A percentile compares a stretch with the other conserved stretches of the same genome.
phyloP scores from a whole-genome alignment of 352 stramenopile genomes.

The Blastocystis sp. region DNA sequence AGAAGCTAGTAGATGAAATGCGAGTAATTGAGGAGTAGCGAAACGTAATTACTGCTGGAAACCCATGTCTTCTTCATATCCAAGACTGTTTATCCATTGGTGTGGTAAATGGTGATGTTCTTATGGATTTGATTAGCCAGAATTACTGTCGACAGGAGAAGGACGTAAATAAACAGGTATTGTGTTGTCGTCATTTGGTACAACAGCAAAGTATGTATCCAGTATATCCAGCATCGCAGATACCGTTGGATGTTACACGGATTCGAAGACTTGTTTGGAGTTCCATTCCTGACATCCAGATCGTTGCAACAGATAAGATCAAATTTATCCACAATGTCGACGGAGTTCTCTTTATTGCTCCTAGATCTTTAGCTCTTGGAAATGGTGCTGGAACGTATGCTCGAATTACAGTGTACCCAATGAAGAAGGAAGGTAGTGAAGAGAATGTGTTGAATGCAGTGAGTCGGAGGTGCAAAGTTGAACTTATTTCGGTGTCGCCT shows the following conservation, averaged over 20 bases:
- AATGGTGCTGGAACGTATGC: slow-evolving; percentile 45
- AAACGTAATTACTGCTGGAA: not conserved
- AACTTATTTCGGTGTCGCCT: slow-evolving; percentile 13
- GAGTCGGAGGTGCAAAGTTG: slow-evolving; percentile 23
- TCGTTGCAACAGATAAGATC: slow-evolving; percentile 58
- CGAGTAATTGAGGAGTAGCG: not conserved
- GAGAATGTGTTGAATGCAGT: slow-evolving; percentile 3
- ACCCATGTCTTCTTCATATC: slow-evolving; percentile 7
- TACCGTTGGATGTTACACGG: not conserved
- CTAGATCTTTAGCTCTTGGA: slow-evolving; percentile 1
- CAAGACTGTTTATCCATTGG: not conserved
- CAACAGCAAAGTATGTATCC: slow-evolving; percentile 61
- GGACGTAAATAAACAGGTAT: slow-evolving; percentile 10
- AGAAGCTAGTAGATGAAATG: not conserved
- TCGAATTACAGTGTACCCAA: slow-evolving; percentile 31
- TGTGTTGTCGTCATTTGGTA: slow-evolving; percentile 26
- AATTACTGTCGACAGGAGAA: slow-evolving; percentile 39
- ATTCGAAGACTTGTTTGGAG: not conserved
- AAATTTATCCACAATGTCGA: slow-evolving; percentile 35
- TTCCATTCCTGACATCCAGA: slow-evolving; percentile 12
- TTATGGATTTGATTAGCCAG: slow-evolving; percentile 46
- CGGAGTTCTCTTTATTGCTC: slow-evolving; percentile 9
- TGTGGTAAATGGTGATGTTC: slow-evolving; percentile 40
- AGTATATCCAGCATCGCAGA: not conserved
- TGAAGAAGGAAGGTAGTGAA: not conserved